Evolutionary conservation across 495 filamentous ascomycete species (phyloP).

Genomic region (Lineolata rhizophorae): DNA sequence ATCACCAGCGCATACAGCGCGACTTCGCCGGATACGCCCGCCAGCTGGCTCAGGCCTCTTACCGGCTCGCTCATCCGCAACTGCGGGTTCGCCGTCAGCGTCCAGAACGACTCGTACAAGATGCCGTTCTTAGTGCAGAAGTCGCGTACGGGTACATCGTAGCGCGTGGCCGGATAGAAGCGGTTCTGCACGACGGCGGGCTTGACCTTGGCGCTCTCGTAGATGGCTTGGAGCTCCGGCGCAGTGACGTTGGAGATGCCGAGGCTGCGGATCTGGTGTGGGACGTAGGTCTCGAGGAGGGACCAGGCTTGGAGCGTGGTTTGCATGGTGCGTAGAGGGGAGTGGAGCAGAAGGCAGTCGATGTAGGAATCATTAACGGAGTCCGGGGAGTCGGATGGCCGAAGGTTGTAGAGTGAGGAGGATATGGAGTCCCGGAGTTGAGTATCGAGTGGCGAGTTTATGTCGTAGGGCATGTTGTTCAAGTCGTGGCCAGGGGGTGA

Average conservation of each 20-base stretch:
- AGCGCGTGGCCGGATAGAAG: slow-evolving; percentile 36
- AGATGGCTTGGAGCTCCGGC: slow-evolving; percentile 29
- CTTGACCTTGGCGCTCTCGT: slow-evolving; percentile 22
- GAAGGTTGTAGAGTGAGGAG: slow-evolving; percentile 47
- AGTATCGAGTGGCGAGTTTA: slow-evolving; percentile 25
- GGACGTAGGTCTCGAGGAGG: slow-evolving; percentile 40
- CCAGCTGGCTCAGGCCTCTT: slow-evolving; percentile 23
- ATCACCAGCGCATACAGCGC: slow-evolving; percentile 50
- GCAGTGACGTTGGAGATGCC: slow-evolving; percentile 52
- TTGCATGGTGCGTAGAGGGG: slow-evolving; percentile 31
- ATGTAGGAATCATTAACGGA: slow-evolving; percentile 31
- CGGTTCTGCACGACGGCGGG: slow-evolving; percentile 57
- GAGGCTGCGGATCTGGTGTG: slow-evolving; percentile 35
- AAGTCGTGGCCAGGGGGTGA: slow-evolving; percentile 35
- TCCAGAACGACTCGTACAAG: slow-evolving; percentile 63
- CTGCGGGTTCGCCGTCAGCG: slow-evolving; percentile 45
- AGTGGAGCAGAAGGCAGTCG: slow-evolving; percentile 54
- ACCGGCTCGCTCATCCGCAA: slow-evolving; percentile 32
- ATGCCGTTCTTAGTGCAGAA: slow-evolving; percentile 40
- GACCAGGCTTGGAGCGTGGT: slow-evolving; percentile 45
- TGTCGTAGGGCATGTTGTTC: slow-evolving; percentile 35
- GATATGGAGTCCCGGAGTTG: slow-evolving; percentile 44
- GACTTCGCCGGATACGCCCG: slow-evolving; percentile 24
- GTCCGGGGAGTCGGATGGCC: slow-evolving; percentile 10
- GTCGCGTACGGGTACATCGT: slow-evolving; percentile 34